Evolutionary conservation across 1,139 yeast genomes (phyloP).

Genomic region (Hemisphaericaspora subhashii): DNA sequence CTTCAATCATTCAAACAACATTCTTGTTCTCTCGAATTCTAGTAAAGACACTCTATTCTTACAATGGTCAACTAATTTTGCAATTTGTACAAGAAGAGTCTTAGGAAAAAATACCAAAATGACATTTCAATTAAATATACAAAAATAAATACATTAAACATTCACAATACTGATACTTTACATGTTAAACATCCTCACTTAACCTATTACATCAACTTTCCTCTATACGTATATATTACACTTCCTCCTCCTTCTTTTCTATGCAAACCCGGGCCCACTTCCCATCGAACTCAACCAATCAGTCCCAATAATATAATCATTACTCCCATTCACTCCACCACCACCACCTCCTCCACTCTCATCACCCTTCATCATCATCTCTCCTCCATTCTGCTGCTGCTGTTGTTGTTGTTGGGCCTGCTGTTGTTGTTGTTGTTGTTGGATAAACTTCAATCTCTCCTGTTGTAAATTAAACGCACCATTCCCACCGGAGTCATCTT

Average conservation of each 20-base stretch:
- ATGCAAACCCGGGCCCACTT: conserved; percentile 35
- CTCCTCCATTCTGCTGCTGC: conserved; percentile 9
- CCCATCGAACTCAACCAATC: conserved; percentile 43
- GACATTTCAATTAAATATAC: too few relatives aligned
- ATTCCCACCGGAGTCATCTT: too few relatives aligned
- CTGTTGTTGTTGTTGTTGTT: conserved; percentile 14
- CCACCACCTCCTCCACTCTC: conserved; percentile 1
- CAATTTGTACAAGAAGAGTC: too few relatives aligned
- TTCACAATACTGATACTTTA: too few relatives aligned
- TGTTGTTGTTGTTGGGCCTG: conserved; percentile 9
- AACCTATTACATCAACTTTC: background rate
- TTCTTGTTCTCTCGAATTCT: too few relatives aligned
- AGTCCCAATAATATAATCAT: conserved; percentile 15
- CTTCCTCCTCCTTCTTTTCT: background rate
- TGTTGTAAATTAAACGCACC: conserved; percentile 22
- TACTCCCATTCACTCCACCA: background rate
- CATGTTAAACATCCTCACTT: background rate
- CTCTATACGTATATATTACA: background rate
- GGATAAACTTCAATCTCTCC: conserved; percentile 14
- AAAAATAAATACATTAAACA: too few relatives aligned
- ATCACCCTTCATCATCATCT: conserved; percentile 1
- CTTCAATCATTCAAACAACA: too few relatives aligned
- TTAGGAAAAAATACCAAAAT: too few relatives aligned
- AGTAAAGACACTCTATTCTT: too few relatives aligned
- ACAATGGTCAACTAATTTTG: too few relatives aligned